A percentile compares a stretch with the other conserved stretches of the same genome.
Evolutionary conservation across 2,329 filamentous ascomycete genomes (phyloP).

Genomic region (Fusarium fracticaudum): DNA sequence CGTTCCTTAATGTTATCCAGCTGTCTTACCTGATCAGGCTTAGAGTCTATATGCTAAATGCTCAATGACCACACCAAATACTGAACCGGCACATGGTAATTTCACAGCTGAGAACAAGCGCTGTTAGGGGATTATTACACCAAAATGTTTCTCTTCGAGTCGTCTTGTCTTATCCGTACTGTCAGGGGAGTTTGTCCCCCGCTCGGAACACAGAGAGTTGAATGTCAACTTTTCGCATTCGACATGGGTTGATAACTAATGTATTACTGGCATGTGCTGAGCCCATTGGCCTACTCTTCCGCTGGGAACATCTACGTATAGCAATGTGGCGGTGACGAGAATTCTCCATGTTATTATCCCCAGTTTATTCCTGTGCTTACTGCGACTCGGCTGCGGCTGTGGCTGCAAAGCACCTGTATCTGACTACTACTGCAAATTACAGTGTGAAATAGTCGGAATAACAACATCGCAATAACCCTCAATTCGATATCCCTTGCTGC

Average conservation of each 20-base stretch:
- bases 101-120: slow-evolving; percentile 27
- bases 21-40: slow-evolving; percentile 29
- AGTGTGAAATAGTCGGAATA: not conserved
- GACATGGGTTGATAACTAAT: slow-evolving; percentile 1
- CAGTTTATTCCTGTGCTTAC: slow-evolving; percentile 7
- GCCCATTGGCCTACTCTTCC: slow-evolving; percentile 33
- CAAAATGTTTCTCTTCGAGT: not conserved
- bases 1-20: slow-evolving; percentile 10
- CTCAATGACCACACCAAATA: slow-evolving; percentile 10
- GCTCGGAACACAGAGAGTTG: not conserved
- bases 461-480: slow-evolving; percentile 5
- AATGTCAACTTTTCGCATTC: not conserved
- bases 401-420: not conserved
- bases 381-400: slow-evolving; percentile 14
- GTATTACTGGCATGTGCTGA: slow-evolving; percentile 17
- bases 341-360: slow-evolving; percentile 10
- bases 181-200: not conserved
- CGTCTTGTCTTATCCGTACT: not conserved
- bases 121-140: not conserved
- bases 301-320: not conserved
- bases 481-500: slow-evolving; percentile 23
- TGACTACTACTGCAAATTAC: not conserved
- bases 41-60: slow-evolving; percentile 16
- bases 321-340: slow-evolving; percentile 6
- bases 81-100: slow-evolving; percentile 25